Base-by-base conservation (phyloP, 2,329 filamentous ascomycete species). In the Pyrenochaeta sp. region DNA sequence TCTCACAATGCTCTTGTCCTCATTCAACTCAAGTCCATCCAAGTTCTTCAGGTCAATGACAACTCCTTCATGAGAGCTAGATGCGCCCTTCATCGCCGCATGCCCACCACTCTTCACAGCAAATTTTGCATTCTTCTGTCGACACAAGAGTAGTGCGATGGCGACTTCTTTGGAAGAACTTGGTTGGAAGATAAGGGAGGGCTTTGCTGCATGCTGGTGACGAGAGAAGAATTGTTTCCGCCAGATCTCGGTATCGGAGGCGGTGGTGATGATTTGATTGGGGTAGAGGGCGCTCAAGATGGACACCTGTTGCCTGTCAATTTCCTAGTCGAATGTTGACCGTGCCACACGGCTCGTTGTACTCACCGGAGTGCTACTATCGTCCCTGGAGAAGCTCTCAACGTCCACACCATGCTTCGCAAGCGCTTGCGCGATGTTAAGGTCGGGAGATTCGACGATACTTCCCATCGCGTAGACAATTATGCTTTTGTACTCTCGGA, bases 51-150 rank as follows among this genome's bases (percentile, higher is more conserved):
- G 67, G 51, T 80, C 78, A 51, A 82, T 71, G 1, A 77, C 78
- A 5, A 82, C 72, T 3, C 80, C 80, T 43, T 66, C 63, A 1
- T 74, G 66, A 32, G 79, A 77, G 54, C 77, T 79, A 40, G 76
- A 77, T 5, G 75, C 70, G 13, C 77, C 77, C 0, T 71, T 67
- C 64, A 72, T 73, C 6, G 69, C 62, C 10, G 72, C 73, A 56
- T 81, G 79, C 5, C 80, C 80, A 36, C 80, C 79, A 45, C 77
- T 75, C 50, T 78, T 79, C 10, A 81, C 70, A 8, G 78, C 78
- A 52, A 80, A 79, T 15, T 32, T 47, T 27, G 28, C n/a, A 34
- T 32, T 47, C 2, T 10, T 22, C 28, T 34, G 45, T 15, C 28
- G 45, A 25, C 54, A 52, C n/a, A 56, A n/a, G 13, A 52, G 34